Percentiles rank a stretch among this genome's conserved stretches.
Conservation (phyloP, 129 eudicot genomes). For the Arctium lappa region DNA sequence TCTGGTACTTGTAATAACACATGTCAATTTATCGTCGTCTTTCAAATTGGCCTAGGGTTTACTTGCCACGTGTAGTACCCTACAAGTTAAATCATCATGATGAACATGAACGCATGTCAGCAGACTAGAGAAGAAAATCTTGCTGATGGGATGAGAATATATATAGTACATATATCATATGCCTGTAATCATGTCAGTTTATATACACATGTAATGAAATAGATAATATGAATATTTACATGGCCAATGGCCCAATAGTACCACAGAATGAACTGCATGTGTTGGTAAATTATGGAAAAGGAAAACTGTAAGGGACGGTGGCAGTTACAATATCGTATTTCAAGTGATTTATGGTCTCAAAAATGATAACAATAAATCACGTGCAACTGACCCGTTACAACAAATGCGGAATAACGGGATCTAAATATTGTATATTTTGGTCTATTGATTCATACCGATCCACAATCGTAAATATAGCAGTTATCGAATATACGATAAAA, state of each 20-base stretch:
- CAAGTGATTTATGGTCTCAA: too few species aligned
- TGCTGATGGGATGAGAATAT: conserved; percentile 22
- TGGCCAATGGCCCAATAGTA: neutral
- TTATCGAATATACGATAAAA: too few species aligned
- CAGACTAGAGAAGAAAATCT: conserved; percentile 9
- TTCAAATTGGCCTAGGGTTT: neutral
- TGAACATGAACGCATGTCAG: conserved; percentile 6
- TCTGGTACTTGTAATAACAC: neutral
- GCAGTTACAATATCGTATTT: too few species aligned
- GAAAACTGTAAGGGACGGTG: neutral
- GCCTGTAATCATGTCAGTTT: neutral
- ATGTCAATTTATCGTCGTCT: neutral
- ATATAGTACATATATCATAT: neutral
- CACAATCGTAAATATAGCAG: too few species aligned
- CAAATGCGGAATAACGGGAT: too few species aligned
- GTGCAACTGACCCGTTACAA: too few species aligned
- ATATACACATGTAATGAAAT: neutral
- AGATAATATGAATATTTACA: neutral
- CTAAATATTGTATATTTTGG: too few species aligned
- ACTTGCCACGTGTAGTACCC: conserved; percentile 14
- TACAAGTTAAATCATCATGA: conserved; percentile 5
- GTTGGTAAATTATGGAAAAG: neutral
- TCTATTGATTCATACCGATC: too few species aligned
- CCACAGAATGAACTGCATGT: neutral
- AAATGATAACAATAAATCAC: too few species aligned